phyloP scores from a whole-genome alignment of 805 yeast genomes.

The Komagataella phaffii region DNA sequence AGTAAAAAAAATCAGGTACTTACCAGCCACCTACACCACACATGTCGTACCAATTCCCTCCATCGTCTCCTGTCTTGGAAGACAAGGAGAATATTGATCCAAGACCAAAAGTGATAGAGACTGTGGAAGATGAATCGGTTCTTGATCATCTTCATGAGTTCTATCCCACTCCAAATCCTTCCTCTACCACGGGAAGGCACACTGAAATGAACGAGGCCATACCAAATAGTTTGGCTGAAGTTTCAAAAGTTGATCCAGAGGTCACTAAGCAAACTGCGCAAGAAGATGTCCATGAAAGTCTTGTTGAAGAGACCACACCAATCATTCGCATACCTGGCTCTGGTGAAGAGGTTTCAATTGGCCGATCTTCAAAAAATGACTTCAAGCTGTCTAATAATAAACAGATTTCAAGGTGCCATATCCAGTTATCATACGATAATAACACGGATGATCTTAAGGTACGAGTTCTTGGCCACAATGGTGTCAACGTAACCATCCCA shows the following conservation, averaged over 20 bases:
- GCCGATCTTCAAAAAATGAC: neutral
- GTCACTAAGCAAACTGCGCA: neutral
- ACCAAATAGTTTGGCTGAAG: neutral
- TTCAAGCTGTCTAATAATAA: slow-evolving; percentile 20
- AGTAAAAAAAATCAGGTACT: neutral
- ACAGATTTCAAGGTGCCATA: slow-evolving; percentile 57
- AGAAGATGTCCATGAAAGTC: neutral
- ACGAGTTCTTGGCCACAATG: slow-evolving; percentile 75
- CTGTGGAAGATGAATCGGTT: slow-evolving; percentile 7
- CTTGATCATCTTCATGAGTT: slow-evolving; percentile 7
- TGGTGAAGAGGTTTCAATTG: neutral
- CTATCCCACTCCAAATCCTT: slow-evolving; percentile 67
- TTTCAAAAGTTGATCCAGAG: neutral
- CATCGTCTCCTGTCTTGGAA: slow-evolving; percentile 33
- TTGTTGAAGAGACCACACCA: neutral
- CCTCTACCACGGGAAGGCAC: slow-evolving; percentile 30
- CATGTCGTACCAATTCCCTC: slow-evolving; percentile 26
- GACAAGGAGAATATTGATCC: slow-evolving; percentile 6
- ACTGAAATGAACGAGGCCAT: neutral
- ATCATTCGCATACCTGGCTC: neutral
- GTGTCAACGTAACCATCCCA: slow-evolving; percentile 58
- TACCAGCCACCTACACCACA: neutral
- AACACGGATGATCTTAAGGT: slow-evolving; percentile 30
- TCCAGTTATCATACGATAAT: slow-evolving; percentile 31
- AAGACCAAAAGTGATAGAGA: slow-evolving; percentile 16